Evolutionary conservation across 345 rosid genomes (phyloP), one percentile per base, ranked within the genome.

Genomic region (Cochlearia excelsa): DNA sequence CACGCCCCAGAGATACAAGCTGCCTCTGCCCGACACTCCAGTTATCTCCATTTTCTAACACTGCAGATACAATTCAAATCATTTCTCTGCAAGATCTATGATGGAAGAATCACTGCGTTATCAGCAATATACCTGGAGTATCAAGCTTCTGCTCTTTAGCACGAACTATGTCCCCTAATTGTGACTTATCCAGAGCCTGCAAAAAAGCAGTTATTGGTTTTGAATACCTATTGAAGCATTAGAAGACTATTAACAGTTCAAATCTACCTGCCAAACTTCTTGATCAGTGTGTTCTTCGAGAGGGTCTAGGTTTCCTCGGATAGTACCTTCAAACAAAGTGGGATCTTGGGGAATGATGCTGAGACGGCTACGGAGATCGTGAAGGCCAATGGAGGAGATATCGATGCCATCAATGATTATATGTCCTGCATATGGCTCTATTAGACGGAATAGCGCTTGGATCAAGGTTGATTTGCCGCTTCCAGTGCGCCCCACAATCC

Each of bases 21-120:
- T 93, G 99, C 55, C 97, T 75, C 63, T 93, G 97, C 48, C 99
- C 99, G 64, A 93, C 95, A 67, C 99, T 93, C 99, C 99, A 93
- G 80, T 93, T 93, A 66, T 93, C 99, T 75, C 99, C 99, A 77
- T 80, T 93, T 74, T 93, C 99, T 60, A 85, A 54, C 50, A 93
- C 99, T 93, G 68, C 42, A 42, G 29, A 52, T 46, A 35, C 45
- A 54, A n/a, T 16, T 16, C 23, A 16, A 16, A 16, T 16, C 23
- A 16, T 16, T 16, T 16, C 23, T 16, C 23, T 16, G 23, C 23
- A 16, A 16, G 23, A 16, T 16, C 23, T 16, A 16, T 16, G 23
- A 16, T 16, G 23, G 23, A 16, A 16, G 23, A 16, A 16, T 16
- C 23, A 16, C 23, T 16, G 23, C 23, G 23, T 16, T 16, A 16